These are phyloP conservation scores for Skeletonema grethae DNA, from an alignment of 108 stramenopile species.

Conservation along the genomic window DNA sequence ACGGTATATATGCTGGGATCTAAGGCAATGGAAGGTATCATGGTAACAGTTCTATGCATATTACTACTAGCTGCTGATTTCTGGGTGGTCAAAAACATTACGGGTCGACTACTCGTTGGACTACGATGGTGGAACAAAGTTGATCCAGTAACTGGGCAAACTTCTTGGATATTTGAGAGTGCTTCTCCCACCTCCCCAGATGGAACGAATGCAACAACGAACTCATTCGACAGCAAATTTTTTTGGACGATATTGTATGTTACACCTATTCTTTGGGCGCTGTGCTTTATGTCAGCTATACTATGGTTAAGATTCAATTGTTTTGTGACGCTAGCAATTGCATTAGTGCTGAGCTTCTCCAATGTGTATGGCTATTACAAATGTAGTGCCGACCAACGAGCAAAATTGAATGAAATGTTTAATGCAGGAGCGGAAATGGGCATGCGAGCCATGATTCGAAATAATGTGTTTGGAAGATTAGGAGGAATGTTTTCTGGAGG, in stretches of 20 bases:
- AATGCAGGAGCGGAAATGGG: slow-evolving; percentile 68
- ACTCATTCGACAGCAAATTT: slow-evolving; percentile 77
- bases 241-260: slow-evolving; percentile 95
- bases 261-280: slow-evolving; percentile 83
- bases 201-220: slow-evolving; percentile 28
- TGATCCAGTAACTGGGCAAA: slow-evolving; percentile 60
- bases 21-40: slow-evolving; percentile 81
- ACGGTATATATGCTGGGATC: slow-evolving; percentile 89
- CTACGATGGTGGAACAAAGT: slow-evolving; percentile 98
- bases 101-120: slow-evolving; percentile 89
- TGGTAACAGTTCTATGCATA: slow-evolving; percentile 91
- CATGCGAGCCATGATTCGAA: slow-evolving; percentile 58
- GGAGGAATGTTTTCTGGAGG: slow-evolving; percentile 31
- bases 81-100: slow-evolving; percentile 95
- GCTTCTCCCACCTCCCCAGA: slow-evolving; percentile 27
- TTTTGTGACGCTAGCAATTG: slow-evolving; percentile 85
- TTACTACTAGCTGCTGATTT: slow-evolving; percentile 94
- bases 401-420: slow-evolving; percentile 73
- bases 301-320: slow-evolving; percentile 84
- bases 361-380: slow-evolving; percentile 97
- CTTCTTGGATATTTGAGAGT: slow-evolving; percentile 95
- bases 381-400: slow-evolving; percentile 89
- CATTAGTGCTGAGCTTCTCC: slow-evolving; percentile 74
- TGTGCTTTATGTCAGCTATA: slow-evolving; percentile 71
- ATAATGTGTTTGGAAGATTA: slow-evolving; percentile 28